Evolutionary conservation across 1,284 basidiomycete genomes (phyloP).

Genomic region (Phenoliferia sp.): DNA sequence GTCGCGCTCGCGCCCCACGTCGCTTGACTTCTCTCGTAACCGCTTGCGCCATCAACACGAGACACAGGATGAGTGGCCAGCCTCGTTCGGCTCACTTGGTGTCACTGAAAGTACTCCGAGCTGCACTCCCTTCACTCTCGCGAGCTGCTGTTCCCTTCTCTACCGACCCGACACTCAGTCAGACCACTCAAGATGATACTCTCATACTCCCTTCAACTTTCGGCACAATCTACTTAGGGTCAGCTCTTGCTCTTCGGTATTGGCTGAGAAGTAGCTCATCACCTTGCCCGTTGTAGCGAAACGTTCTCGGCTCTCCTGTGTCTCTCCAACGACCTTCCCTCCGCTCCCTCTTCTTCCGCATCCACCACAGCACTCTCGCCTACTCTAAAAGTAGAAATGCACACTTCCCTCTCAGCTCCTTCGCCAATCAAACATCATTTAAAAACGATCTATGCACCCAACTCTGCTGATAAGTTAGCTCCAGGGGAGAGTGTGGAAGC

Average conservation of each 20-base stretch:
- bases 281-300: slow-evolving; percentile 20
- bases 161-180: not conserved
- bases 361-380: slow-evolving; percentile 25
- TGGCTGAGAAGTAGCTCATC: too few species aligned
- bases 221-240: slow-evolving; percentile 24
- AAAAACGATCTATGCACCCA: not conserved
- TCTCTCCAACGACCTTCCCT: slow-evolving; percentile 36
- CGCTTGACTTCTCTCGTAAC: too few species aligned
- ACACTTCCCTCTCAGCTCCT: slow-evolving; percentile 16
- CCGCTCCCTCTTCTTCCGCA: slow-evolving; percentile 24
- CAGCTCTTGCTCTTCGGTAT: not conserved
- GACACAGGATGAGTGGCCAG: too few species aligned
- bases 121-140: slow-evolving; percentile 6
- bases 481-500: slow-evolving; percentile 32
- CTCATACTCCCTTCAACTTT: slow-evolving; percentile 12
- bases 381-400: slow-evolving; percentile 38
- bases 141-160: not conserved
- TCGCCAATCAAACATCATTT: slow-evolving; percentile 2
- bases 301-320: slow-evolving; percentile 39
- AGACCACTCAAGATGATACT: not conserved
- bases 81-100: slow-evolving; percentile 19
- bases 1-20: too few species aligned
- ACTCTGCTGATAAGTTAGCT: not conserved
- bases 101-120: slow-evolving; percentile 21
- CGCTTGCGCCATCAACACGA: not conserved